Percentiles rank a stretch among this genome's conserved stretches.
Evolutionary conservation across 306 rosid species (phyloP).

Genomic region (Rosa chinensis): DNA sequence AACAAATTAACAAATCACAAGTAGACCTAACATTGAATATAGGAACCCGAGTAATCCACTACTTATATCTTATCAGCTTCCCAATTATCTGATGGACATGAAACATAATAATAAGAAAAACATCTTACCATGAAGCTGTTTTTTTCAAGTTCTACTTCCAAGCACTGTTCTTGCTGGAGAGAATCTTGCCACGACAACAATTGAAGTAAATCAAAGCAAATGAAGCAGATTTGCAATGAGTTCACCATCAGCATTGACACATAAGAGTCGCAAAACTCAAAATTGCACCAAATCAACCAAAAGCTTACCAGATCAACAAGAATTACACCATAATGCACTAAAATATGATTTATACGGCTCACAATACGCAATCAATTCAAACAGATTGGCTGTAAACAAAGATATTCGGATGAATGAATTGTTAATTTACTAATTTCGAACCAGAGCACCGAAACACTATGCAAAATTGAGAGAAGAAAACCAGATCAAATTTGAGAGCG

Average conservation of each 20-base stretch:
- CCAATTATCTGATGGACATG: slow-evolving; percentile 42
- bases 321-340: slow-evolving; percentile 29
- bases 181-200: background rate
- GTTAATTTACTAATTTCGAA: slow-evolving; percentile 35
- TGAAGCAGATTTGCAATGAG: slow-evolving; percentile 14
- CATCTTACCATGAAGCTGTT: no score
- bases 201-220: slow-evolving; percentile 23
- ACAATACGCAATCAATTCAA: slow-evolving; percentile 7
- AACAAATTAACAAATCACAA: slow-evolving; percentile 3
- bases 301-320: slow-evolving; percentile 26
- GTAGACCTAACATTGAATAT: background rate
- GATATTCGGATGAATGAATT: slow-evolving; percentile 50
- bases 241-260: slow-evolving; percentile 35
- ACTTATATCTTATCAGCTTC: slow-evolving; percentile 94
- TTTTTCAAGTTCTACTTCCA: no score
- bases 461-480: slow-evolving; percentile 7
- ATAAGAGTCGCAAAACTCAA: background rate
- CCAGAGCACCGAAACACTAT: slow-evolving; percentile 8
- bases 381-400: slow-evolving; percentile 17
- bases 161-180: no score
- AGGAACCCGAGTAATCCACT: background rate
- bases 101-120: no score
- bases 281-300: slow-evolving; percentile 34
- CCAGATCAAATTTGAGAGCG: slow-evolving; percentile 31
- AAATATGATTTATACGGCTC: slow-evolving; percentile 22